These are phyloP conservation scores for Zymoseptoria ardabiliae DNA, from an alignment of 2,329 filamentous ascomycete species.

Conservation along the genomic window DNA sequence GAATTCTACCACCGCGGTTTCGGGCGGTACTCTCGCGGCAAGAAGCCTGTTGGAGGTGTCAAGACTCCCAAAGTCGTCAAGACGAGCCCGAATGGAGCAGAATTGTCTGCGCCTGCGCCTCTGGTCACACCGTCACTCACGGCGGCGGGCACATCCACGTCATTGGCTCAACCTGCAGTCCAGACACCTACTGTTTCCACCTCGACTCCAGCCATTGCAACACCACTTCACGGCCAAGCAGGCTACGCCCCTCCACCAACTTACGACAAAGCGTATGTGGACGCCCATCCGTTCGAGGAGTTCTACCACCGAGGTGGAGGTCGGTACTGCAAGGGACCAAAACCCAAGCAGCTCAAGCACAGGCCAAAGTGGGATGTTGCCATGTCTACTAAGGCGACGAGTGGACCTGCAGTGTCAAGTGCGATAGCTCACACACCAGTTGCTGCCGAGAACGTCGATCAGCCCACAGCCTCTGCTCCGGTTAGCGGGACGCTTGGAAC, in stretches of 20 bases:
- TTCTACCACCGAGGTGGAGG: constrained; percentile 12
- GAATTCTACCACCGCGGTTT: constrained; percentile 26
- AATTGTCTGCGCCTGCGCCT: background rate
- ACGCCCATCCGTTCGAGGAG: constrained; percentile 9
- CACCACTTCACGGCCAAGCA: background rate
- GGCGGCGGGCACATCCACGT: background rate
- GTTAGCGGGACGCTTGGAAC: background rate
- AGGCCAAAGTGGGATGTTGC: background rate
- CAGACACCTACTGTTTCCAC: background rate
- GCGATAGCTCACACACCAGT: background rate
- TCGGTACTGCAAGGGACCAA: constrained; percentile 2
- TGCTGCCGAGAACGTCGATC: background rate
- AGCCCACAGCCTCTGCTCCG: background rate
- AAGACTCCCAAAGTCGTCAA: background rate
- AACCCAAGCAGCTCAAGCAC: background rate
- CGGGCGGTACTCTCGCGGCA: constrained; percentile 21
- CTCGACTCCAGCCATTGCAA: background rate
- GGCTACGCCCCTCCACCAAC: background rate
- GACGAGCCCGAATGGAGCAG: background rate
- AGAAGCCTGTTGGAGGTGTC: background rate
- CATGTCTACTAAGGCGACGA: background rate
- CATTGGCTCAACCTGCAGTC: background rate
- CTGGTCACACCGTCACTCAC: background rate
- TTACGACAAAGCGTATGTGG: constrained; percentile 7
- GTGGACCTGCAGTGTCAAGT: background rate